A percentile compares a stretch with the other conserved stretches of the same genome.
Conservation (phyloP, 768 basidiomycete species). For the Xanthoconium purpureum region DNA sequence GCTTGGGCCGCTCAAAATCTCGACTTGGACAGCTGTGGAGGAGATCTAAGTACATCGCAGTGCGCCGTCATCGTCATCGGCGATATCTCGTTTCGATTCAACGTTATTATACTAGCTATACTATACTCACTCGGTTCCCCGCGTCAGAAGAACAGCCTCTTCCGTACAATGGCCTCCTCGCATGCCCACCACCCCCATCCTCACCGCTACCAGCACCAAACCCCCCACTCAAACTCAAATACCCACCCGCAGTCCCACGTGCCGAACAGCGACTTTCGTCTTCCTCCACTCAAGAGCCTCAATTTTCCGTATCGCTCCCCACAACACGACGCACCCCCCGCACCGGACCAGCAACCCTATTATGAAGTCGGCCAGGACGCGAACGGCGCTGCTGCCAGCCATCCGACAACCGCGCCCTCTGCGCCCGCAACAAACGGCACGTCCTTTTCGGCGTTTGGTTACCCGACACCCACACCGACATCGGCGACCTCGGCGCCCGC, state of each 20-base stretch:
- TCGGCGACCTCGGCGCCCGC: slow-evolving; percentile 19
- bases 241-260: slow-evolving; percentile 35
- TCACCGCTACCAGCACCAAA: slow-evolving; percentile 16
- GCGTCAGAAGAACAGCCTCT: slow-evolving; percentile 8
- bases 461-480: slow-evolving; percentile 23
- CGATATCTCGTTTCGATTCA: slow-evolving; percentile 16
- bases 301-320: slow-evolving; percentile 51
- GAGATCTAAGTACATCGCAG: slow-evolving; percentile 20
- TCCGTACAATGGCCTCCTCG: slow-evolving; percentile 44
- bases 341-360: slow-evolving; percentile 12
- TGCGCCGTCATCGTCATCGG: slow-evolving; percentile 19
- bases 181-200: slow-evolving; percentile 37
- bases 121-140: background rate
- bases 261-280: slow-evolving; percentile 47
- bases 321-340: slow-evolving; percentile 15
- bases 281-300: slow-evolving; percentile 72
- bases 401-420: background rate
- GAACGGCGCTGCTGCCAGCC: background rate
- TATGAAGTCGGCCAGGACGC: slow-evolving; percentile 26
- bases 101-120: slow-evolving; percentile 7
- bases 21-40: background rate
- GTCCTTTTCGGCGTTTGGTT: slow-evolving; percentile 19
- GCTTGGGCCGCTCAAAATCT: slow-evolving; percentile 5
- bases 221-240: slow-evolving; percentile 27
- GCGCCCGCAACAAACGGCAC: slow-evolving; percentile 13